Evolutionary conservation across 345 rosid genomes (phyloP), one percentile per base, ranked within the genome.

Genomic region (Hevea brasiliensis): DNA sequence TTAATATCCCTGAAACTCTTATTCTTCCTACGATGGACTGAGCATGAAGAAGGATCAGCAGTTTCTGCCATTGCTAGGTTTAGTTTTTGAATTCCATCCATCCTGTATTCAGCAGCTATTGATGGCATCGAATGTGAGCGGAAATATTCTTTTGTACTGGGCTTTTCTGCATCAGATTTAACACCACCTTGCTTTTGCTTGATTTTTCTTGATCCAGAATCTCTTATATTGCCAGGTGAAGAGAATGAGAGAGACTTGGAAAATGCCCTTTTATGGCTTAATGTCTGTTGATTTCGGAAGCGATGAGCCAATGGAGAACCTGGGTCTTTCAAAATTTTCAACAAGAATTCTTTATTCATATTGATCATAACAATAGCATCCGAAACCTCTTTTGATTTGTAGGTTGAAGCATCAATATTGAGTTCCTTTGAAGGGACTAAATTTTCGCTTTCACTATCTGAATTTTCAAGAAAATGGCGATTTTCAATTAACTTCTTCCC

Each of bases 1-100:
- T 80, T 89, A 50, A 92, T 87, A 68, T 87, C 85, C 83, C 84
- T 89, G 80, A 92, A 86, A 65, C 85, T 88, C 47, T 80, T 92
- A 4, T 4, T 87, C 70, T 85, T 85, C 50, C 65, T 29, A 61
- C 53, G 67, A 18, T 76, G 83, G 55, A 68, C 48, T 61, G 86
- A 68, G 77, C 75, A 79, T n/a, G 81, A 57, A 53, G 80, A 79
- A 63, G 75, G 71, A 50, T 50, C 55, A 50, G n/a, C 17, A 50
- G 4, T 3, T 50, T 68, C 75, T 21, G 74, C 53, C 57, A 69
- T 74, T 74, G 71, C 29, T 48, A 79, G 72, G 48, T 78, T 81
- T 65, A 65, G 58, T 60, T 78, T 78, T 40, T 63, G 79, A 47
- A 73, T 71, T 58, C 83, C 78, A 55, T 84, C 85, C 53, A 72